Base-by-base conservation (phyloP, 2,329 filamentous ascomycete species). In the Fusarium subtropicale region DNA sequence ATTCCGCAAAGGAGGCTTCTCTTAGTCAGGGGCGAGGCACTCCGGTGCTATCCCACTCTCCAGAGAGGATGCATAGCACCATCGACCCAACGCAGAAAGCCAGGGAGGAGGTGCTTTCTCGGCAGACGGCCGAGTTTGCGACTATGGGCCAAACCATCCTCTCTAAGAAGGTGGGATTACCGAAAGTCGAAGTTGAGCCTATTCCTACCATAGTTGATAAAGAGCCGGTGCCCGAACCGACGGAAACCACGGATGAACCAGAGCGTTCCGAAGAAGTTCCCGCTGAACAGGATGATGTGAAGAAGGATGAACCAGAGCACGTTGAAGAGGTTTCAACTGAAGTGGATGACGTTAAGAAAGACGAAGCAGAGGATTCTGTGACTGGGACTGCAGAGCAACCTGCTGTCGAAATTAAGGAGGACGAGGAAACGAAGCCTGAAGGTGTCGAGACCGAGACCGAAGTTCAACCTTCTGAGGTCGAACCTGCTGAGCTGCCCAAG, bases 121-220 rank as follows among this genome's bases (percentile, higher is more conserved):
- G 83, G 65, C 87, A 90, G 71, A 81, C 82, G 41, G 86, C 86
- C 11, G 87, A 87, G 1, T 90, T 90, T 76, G 85, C 87, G n/a
- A 88, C 87, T 3, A 82, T 90, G 24, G 88, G 91, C 60, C 88
- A 90, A 74, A 86, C 84, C 48, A 90, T 90, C 47, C 80, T 91
- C 1, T 82, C 85, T 0, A 81, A 84, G 52, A 84, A 82, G 59
- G 82, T 91, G 3, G 84, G 84, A 5, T 74, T 88, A 3, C 84
- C 87, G 13, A 69, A 76, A 24, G 70, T 74, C 34, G 78, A 78
- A 26, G 71, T 85, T 1, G 78, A 81, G 22, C 77, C 85, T 0
- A 85, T 88, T 24, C 84, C 85, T 1, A 78, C 88, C 38, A 75
- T 80, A 45, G 81, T 82, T 55, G 78, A 81, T 26, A 81, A 80